phyloP scores from a whole-genome alignment of 495 filamentous ascomycete species.

The Aspergillus homomorphus region DNA sequence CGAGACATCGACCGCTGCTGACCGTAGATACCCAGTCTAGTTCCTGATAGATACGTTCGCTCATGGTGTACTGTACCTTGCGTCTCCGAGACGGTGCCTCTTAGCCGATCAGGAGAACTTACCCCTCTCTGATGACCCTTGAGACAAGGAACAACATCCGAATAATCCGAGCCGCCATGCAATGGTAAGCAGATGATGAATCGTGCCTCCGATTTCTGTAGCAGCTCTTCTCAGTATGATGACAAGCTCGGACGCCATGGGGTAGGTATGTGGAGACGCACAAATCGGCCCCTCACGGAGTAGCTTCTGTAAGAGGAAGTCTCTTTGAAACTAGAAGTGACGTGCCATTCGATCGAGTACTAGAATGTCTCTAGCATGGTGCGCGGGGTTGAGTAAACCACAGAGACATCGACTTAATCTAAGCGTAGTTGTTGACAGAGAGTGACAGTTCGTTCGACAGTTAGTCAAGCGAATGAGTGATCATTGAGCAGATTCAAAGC shows the following conservation, averaged over 20 bases:
- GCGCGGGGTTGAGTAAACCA: too few species aligned
- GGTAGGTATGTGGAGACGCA: background rate
- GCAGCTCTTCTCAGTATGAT: background rate
- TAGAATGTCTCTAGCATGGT: background rate
- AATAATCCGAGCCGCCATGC: background rate
- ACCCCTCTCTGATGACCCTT: background rate
- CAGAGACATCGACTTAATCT: too few species aligned
- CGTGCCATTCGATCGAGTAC: background rate
- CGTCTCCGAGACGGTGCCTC: background rate
- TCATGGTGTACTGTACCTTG: background rate
- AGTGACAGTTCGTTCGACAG: too few species aligned
- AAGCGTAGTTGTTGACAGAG: too few species aligned
- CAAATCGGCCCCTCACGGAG: background rate
- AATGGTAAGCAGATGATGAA: background rate
- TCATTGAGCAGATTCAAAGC: too few species aligned
- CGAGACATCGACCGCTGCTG: background rate
- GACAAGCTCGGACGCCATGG: background rate
- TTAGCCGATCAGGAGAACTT: background rate
- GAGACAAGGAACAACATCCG: background rate
- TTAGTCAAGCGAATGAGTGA: too few species aligned
- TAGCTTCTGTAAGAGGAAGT: background rate
- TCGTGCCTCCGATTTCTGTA: background rate
- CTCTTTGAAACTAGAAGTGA: background rate
- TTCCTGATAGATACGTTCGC: background rate
- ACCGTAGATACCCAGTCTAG: background rate